Conservation (phyloP, 2,329 filamentous ascomycete species). For the Drechslerella stenobrocha region DNA sequence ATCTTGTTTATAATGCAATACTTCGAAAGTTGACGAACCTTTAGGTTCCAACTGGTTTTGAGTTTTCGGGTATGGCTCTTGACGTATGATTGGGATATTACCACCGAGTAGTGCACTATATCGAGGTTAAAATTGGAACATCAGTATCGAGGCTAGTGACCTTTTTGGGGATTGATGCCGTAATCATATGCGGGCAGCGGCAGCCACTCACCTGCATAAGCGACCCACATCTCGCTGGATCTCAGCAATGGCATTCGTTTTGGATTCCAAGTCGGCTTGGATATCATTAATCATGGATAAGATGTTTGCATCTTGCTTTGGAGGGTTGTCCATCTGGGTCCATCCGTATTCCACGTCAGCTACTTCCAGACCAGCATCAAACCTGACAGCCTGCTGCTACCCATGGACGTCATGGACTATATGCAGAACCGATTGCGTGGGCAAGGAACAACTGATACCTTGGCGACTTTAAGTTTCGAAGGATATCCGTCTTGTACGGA, state of each 20-base stretch:
- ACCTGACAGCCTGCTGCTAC: too few relatives aligned
- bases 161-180: too few relatives aligned
- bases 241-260: conserved; percentile 30
- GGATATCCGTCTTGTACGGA: not conserved
- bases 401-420: too few relatives aligned
- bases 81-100: not conserved
- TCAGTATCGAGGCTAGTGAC: too few relatives aligned
- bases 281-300: conserved; percentile 23
- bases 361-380: too few relatives aligned
- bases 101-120: conserved; percentile 15
- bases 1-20: too few relatives aligned
- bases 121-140: conserved; percentile 1
- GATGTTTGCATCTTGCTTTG: conserved; percentile 8
- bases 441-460: too few relatives aligned
- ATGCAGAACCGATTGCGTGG: too few relatives aligned
- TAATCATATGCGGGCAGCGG: conserved; percentile 1
- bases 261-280: conserved; percentile 22
- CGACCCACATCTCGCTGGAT: conserved; percentile 19
- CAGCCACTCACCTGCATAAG: conserved; percentile 12
- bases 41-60: not conserved
- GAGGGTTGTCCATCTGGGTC: conserved; percentile 29
- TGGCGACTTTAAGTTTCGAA: not conserved
- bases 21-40: conserved; percentile 24
- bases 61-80: not conserved
- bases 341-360: too few relatives aligned